Evolutionary conservation across 1,284 basidiomycete species (phyloP).

Genomic region (Amylostereum areolatum): DNA sequence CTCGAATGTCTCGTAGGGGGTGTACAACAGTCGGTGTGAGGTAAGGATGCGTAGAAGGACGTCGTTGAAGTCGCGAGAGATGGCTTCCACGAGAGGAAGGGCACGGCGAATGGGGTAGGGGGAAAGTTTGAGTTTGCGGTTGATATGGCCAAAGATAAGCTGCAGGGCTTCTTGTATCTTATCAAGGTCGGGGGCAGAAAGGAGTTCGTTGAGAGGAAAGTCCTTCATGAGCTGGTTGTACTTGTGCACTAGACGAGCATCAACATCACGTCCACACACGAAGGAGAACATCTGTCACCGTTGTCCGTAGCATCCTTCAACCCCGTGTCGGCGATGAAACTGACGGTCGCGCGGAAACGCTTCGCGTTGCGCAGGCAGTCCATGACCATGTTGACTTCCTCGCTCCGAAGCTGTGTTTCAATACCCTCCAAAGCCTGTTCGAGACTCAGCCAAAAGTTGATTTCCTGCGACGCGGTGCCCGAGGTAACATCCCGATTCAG

Average conservation of each 20-base stretch:
- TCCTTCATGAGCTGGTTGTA: slow-evolving; percentile 99
- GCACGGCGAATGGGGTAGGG: slow-evolving; percentile 96
- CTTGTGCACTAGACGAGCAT: slow-evolving; percentile 68
- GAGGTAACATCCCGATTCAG: slow-evolving; percentile 89
- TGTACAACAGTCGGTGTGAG: slow-evolving; percentile 87
- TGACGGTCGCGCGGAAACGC: slow-evolving; percentile 95
- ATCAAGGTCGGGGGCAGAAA: slow-evolving; percentile 93
- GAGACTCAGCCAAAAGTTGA: slow-evolving; percentile 97
- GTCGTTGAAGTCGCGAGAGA: slow-evolving; percentile 96
- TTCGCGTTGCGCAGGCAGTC: slow-evolving; percentile 95
- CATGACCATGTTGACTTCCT: slow-evolving; percentile 92
- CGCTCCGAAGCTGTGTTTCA: slow-evolving; percentile 86
- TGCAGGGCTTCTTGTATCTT: slow-evolving; percentile 88
- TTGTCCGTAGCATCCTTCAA: slow-evolving; percentile 88
- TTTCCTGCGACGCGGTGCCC: slow-evolving; percentile 96
- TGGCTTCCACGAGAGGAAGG: slow-evolving; percentile 94
- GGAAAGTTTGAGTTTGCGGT: slow-evolving; percentile 91
- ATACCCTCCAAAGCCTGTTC: slow-evolving; percentile 92
- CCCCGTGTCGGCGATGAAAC: slow-evolving; percentile 96
- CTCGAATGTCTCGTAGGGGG: slow-evolving; percentile 92
- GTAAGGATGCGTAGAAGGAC: slow-evolving; percentile 89
- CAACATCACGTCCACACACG: slow-evolving; percentile 2
- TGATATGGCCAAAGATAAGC: slow-evolving; percentile 90
- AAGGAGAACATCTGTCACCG: slow-evolving; percentile 39
- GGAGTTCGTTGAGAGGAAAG: slow-evolving; percentile 93